These are phyloP conservation scores for Malassezia japonica DNA, from an alignment of 1,284 basidiomycete species.

Conservation along the genomic window DNA sequence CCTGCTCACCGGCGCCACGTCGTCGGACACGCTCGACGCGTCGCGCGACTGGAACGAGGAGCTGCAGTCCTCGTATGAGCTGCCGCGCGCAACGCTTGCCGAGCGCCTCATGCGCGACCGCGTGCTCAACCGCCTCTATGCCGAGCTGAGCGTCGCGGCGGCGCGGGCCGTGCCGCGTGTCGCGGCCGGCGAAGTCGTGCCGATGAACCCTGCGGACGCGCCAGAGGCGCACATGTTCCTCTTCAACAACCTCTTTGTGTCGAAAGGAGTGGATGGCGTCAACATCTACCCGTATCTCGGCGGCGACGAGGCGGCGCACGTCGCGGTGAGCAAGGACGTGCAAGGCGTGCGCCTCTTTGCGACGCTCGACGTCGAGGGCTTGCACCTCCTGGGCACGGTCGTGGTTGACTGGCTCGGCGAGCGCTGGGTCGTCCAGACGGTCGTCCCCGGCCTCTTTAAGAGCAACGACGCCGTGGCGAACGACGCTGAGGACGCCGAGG, in stretches of 20 bases:
- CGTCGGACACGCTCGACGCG: conserved; percentile 53
- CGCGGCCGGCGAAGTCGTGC: conserved; percentile 52
- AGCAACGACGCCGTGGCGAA: conserved; percentile 47
- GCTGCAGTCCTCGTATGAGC: conserved; percentile 54
- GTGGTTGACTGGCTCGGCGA: conserved; percentile 56
- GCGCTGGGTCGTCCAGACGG: conserved; percentile 56
- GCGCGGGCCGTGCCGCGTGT: conserved; percentile 53
- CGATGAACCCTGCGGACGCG: conserved; percentile 56
- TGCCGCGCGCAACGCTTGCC: conserved; percentile 52
- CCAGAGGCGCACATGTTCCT: conserved; percentile 55
- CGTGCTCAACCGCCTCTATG: conserved; percentile 53
- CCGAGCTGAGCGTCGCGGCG: conserved; percentile 55
- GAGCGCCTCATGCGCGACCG: conserved; percentile 55
- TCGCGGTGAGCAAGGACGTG: conserved; percentile 56
- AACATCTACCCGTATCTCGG: conserved; percentile 54
- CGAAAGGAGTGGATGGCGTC: conserved; percentile 55
- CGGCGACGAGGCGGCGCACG: conserved; percentile 55
- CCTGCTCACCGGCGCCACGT: conserved; percentile 54
- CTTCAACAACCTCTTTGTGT: conserved; percentile 56
- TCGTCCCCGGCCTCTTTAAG: conserved; percentile 56
- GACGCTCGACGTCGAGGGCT: conserved; percentile 52
- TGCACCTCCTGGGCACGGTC: conserved; percentile 50
- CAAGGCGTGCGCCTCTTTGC: conserved; percentile 54
- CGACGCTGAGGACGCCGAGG: conserved; percentile 52
- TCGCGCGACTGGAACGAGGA: conserved; percentile 59